Conservation (phyloP, 495 filamentous ascomycete genomes). For the Tuber indicum region DNA sequence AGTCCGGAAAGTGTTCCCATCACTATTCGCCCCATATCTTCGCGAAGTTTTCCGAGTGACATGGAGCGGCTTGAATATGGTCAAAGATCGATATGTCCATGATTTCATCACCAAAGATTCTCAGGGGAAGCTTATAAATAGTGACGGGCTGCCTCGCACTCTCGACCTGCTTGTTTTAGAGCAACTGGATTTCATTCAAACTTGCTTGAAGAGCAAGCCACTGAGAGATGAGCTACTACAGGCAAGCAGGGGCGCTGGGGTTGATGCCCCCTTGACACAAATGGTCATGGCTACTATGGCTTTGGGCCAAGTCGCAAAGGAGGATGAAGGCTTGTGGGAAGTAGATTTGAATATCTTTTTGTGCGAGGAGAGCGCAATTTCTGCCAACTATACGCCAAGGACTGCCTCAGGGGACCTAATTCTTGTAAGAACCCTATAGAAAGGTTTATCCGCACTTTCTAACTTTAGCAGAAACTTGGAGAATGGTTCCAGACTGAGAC, state of each 20-base stretch:
- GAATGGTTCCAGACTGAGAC: conserved; percentile 66
- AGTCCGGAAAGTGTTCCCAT: conserved; percentile 74
- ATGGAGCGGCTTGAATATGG: conserved; percentile 73
- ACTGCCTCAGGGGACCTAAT: conserved; percentile 85
- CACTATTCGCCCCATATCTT: conserved; percentile 71
- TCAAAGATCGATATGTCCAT: conserved; percentile 64
- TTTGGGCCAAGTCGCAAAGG: conserved; percentile 84
- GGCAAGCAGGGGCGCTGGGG: conserved; percentile 27
- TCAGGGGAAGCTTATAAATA: conserved; percentile 82
- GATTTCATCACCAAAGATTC: conserved; percentile 79
- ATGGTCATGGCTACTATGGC: conserved; percentile 47
- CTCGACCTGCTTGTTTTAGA: conserved; percentile 91
- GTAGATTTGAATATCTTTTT: conserved; percentile 92
- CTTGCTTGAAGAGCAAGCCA: conserved; percentile 57
- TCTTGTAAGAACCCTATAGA: conserved; percentile 45
- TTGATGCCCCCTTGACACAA: conserved; percentile 35
- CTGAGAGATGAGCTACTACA: conserved; percentile 63
- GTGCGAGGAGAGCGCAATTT: conserved; percentile 88
- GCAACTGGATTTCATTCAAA: conserved; percentile 87
- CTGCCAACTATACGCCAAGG: conserved; percentile 91
- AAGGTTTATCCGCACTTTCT: conserved; percentile 6
- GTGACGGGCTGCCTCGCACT: conserved; percentile 85
- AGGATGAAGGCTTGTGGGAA: conserved; percentile 93
- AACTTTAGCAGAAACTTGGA: conserved; percentile 58
- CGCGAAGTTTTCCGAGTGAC: conserved; percentile 70